These are phyloP conservation scores for Luffa aegyptiaca DNA, from an alignment of 306 rosid species.

Conservation along the genomic window DNA sequence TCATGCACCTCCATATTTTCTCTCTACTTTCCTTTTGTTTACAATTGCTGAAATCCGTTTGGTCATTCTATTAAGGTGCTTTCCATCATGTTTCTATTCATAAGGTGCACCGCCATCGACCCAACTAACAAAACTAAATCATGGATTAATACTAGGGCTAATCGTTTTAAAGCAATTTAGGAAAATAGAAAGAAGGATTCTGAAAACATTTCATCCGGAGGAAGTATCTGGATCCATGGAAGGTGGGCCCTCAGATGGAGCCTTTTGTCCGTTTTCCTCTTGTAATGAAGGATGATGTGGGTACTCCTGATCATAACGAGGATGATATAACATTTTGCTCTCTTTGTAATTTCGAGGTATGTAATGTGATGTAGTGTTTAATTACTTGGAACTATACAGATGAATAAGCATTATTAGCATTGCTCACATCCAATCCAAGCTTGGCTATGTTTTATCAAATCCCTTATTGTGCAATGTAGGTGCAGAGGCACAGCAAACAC, in stretches of 20 bases:
- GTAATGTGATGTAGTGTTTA: neutral
- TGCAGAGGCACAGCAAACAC: slow-evolving; percentile 76
- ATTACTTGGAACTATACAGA: neutral
- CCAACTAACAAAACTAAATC: slow-evolving; percentile 71
- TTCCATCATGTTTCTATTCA: slow-evolving; percentile 53
- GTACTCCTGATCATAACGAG: slow-evolving; percentile 43
- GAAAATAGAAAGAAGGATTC: slow-evolving; percentile 73
- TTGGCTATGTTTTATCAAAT: neutral
- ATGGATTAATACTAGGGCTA: slow-evolving; percentile 54
- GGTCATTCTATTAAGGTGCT: slow-evolving; percentile 30
- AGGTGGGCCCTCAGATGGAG: slow-evolving; percentile 42
- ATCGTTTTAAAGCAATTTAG: slow-evolving; percentile 59
- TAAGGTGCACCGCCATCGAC: slow-evolving; percentile 79
- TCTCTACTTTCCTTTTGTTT: too few species aligned
- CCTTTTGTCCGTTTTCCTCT: slow-evolving; percentile 75
- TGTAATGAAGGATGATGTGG: slow-evolving; percentile 61
- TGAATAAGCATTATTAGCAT: neutral
- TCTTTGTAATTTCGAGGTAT: slow-evolving; percentile 75
- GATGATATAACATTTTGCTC: slow-evolving; percentile 76
- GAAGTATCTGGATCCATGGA: slow-evolving; percentile 67
- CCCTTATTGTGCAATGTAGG: slow-evolving; percentile 30
- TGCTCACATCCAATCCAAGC: neutral
- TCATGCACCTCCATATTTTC: too few species aligned
- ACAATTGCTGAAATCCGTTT: too few species aligned
- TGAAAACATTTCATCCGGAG: slow-evolving; percentile 65